These are phyloP conservation scores for Orbilia javanica DNA, from an alignment of 2,329 filamentous ascomycete genomes.

Conservation along the genomic window DNA sequence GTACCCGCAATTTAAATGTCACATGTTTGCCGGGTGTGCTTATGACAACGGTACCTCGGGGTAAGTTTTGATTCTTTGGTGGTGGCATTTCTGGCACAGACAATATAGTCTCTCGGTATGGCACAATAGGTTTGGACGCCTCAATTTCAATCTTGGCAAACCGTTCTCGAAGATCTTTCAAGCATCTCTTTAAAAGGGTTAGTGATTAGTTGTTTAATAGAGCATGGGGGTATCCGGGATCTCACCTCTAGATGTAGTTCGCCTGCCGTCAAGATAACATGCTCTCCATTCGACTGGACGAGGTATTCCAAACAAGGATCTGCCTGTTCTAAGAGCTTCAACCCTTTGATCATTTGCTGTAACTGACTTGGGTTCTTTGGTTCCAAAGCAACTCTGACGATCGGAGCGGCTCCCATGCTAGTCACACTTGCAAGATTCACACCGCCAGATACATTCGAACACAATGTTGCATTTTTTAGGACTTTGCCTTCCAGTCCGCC, in stretches of 20 bases:
- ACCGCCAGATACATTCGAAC: slow-evolving; percentile 85
- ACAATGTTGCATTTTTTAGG: slow-evolving; percentile 94
- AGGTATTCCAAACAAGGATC: slow-evolving; percentile 97
- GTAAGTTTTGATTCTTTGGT: slow-evolving; percentile 82
- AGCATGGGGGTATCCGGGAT: not conserved
- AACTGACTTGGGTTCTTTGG: slow-evolving; percentile 89
- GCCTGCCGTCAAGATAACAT: slow-evolving; percentile 92
- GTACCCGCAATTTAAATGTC: slow-evolving; percentile 79
- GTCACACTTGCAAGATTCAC: slow-evolving; percentile 90
- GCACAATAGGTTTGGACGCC: slow-evolving; percentile 92
- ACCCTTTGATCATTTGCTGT: slow-evolving; percentile 91
- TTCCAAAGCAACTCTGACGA: slow-evolving; percentile 95
- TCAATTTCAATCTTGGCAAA: slow-evolving; percentile 96
- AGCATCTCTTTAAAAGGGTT: slow-evolving; percentile 73
- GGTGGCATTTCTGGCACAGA: slow-evolving; percentile 91
- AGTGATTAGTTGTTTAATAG: slow-evolving; percentile 1
- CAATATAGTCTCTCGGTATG: slow-evolving; percentile 93
- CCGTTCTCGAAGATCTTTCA: slow-evolving; percentile 91
- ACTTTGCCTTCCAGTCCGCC: slow-evolving; percentile 91
- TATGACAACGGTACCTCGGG: slow-evolving; percentile 81
- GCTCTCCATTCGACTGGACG: slow-evolving; percentile 90
- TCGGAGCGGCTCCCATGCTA: slow-evolving; percentile 82
- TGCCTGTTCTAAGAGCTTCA: slow-evolving; percentile 89
- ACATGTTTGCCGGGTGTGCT: slow-evolving; percentile 88
- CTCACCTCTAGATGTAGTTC: slow-evolving; percentile 81